Evolutionary conservation across 78 protist genomes (phyloP).

Genomic region (Diacronema lutheri): DNA sequence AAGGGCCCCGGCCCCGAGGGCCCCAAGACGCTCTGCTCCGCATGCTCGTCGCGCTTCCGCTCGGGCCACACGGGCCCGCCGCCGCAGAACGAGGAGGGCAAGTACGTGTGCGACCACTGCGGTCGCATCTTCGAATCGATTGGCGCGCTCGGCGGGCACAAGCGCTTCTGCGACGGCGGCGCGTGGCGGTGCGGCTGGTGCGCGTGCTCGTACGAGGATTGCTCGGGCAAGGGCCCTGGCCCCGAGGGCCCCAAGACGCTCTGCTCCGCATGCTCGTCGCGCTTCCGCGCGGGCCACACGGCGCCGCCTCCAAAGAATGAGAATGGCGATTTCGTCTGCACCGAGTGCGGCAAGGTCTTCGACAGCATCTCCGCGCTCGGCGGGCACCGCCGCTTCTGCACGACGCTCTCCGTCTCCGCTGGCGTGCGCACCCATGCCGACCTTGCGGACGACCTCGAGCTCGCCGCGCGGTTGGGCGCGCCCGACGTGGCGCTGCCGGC

Average conservation of each 20-base stretch:
- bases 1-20: slow-evolving; percentile 12
- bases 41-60: slow-evolving; percentile 25
- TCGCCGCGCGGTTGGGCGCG: background rate
- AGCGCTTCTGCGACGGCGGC: slow-evolving; percentile 28
- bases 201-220: background rate
- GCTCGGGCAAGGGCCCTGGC: slow-evolving; percentile 16
- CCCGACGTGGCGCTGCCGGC: background rate
- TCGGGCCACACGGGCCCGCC: slow-evolving; percentile 28
- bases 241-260: slow-evolving; percentile 11
- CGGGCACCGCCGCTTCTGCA: slow-evolving; percentile 28
- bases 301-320: slow-evolving; percentile 1
- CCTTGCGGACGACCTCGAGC: too few species aligned
- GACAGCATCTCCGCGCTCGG: slow-evolving; percentile 13
- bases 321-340: slow-evolving; percentile 14
- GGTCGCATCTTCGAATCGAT: background rate
- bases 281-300: slow-evolving; percentile 26
- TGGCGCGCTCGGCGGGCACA: slow-evolving; percentile 19
- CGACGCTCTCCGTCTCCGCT: background rate
- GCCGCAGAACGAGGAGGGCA: slow-evolving; percentile 3
- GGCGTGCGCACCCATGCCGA: background rate
- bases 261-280: slow-evolving; percentile 26
- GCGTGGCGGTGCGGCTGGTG: slow-evolving; percentile 28
- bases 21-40: slow-evolving; percentile 13
- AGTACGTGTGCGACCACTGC: slow-evolving; percentile 1
- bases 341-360: background rate